phyloP scores from a whole-genome alignment of 495 filamentous ascomycete genomes.

The Oidiodendron maius region DNA sequence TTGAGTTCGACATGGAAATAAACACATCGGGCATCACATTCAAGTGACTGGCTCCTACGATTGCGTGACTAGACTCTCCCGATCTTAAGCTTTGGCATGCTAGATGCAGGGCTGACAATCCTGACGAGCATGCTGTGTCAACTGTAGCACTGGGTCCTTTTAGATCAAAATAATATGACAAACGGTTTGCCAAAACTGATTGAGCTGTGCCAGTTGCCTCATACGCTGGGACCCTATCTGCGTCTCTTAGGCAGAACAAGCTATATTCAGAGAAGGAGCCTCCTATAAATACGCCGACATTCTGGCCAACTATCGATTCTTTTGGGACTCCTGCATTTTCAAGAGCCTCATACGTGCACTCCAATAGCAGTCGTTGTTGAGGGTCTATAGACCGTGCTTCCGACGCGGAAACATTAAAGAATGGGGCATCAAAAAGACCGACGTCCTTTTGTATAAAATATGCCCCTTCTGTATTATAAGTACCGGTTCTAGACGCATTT shows the following conservation, averaged over 20 bases:
- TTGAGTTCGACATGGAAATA: slow-evolving; percentile 36
- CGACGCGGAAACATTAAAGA: slow-evolving; percentile 52
- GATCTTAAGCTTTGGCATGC: slow-evolving; percentile 77
- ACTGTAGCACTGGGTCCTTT: slow-evolving; percentile 62
- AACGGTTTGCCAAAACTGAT: slow-evolving; percentile 56
- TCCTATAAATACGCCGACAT: slow-evolving; percentile 40
- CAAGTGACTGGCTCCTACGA: slow-evolving; percentile 16
- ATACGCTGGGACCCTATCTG: slow-evolving; percentile 31
- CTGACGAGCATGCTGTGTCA: slow-evolving; percentile 87
- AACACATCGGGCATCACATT: slow-evolving; percentile 30
- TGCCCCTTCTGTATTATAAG: slow-evolving; percentile 41
- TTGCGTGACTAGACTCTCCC: slow-evolving; percentile 34
- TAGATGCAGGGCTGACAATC: slow-evolving; percentile 54
- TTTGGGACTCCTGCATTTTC: slow-evolving; percentile 44
- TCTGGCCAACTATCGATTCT: slow-evolving; percentile 23
- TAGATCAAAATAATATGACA: slow-evolving; percentile 52
- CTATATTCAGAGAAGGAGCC: slow-evolving; percentile 26
- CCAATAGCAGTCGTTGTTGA: slow-evolving; percentile 48
- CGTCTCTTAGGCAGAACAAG: slow-evolving; percentile 19
- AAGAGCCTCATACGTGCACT: slow-evolving; percentile 50
- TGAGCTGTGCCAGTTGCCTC: slow-evolving; percentile 35
- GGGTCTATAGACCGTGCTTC: slow-evolving; percentile 56
- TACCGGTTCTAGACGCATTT: slow-evolving; percentile 36
- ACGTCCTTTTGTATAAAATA: slow-evolving; percentile 46
- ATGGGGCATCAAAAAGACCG: slow-evolving; percentile 48